A percentile compares a stretch with the other conserved stretches of the same genome.
Evolutionary conservation across 2,329 filamentous ascomycete genomes (phyloP).

Genomic region (Colletotrichum theobromicola): DNA sequence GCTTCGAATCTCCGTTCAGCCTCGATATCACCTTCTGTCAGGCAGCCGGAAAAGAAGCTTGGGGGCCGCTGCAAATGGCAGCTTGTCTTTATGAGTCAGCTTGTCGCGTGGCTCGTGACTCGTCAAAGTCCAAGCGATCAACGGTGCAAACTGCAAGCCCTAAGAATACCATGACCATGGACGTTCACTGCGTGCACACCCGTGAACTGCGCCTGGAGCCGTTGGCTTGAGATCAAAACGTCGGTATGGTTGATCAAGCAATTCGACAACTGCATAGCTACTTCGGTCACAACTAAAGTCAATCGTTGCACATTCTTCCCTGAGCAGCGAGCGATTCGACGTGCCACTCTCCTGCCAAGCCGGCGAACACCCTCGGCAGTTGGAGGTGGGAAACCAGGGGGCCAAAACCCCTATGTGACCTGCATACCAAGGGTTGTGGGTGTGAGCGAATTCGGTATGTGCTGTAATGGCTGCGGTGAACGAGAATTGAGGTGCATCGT

Average conservation of each 20-base stretch:
- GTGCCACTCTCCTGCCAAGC: neutral
- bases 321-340: neutral
- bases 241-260: neutral
- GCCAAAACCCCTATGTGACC: neutral
- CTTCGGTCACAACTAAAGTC: neutral
- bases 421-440: neutral
- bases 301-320: neutral
- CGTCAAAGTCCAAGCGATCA: neutral
- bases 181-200: neutral
- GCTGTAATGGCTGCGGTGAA: neutral
- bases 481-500: neutral
- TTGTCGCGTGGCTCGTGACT: neutral
- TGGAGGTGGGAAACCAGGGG: neutral
- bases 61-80: neutral
- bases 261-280: neutral
- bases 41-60: neutral
- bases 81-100: neutral
- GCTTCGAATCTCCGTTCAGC: neutral
- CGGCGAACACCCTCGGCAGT: slow-evolving; percentile 1
- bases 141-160: neutral
- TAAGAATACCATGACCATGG: neutral
- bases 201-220: neutral
- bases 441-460: neutral
- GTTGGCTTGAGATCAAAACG: neutral
- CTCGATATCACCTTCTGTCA: neutral